Evolutionary conservation across 2,329 filamentous ascomycete species (phyloP), one percentile per base, ranked within the genome.

Genomic region (Aspergillus aculeatus): DNA sequence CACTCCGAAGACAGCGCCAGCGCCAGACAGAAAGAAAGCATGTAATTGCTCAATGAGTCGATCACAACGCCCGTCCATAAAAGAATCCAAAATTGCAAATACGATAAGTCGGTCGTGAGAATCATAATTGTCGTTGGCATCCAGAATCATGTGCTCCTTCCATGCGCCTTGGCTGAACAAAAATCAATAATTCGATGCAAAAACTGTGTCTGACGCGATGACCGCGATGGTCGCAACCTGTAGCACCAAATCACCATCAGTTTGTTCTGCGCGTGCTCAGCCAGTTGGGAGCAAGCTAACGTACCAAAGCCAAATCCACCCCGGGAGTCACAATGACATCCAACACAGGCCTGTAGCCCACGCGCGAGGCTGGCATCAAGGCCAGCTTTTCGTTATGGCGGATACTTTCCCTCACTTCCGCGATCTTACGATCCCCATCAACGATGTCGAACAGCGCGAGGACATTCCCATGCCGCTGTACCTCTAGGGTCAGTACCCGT

Each of bases 251-350:
- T 16, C 14, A 35, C 14, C 16, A 5, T 44, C 9, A 44, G 38
- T 44, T 19, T 44, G 5, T 7, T 16, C 38, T 44, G 14, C 16
- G 38, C 21, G 21, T 12, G n/a, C 38, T 38, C 12, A 14, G 14
- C 10, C 9, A 41, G 10, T 11, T 53, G 9, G 32, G 32, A 16
- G 11, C 32, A 44, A n/a, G 1, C 23, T 24, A 16, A 60, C 66
- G 56, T 56, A 70, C 68, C 63, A 70, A 47, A 5, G 68, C 60
- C 32, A 67, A 59, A 58, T 70, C 68, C n/a, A 70, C 67, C 4
- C 67, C 66, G 9, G 66, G 57, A 21, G 62, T 67, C 38, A 70
- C 54, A 47, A 64, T 56, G 5, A 70, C 52, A 59, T 70, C 68
- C 59, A 70, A 41, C 10, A 64, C 68, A n/a, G 68, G 68, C 16